Base-by-base conservation (phyloP, 1,284 basidiomycete genomes). In the Microbotryum scabiosae region DNA sequence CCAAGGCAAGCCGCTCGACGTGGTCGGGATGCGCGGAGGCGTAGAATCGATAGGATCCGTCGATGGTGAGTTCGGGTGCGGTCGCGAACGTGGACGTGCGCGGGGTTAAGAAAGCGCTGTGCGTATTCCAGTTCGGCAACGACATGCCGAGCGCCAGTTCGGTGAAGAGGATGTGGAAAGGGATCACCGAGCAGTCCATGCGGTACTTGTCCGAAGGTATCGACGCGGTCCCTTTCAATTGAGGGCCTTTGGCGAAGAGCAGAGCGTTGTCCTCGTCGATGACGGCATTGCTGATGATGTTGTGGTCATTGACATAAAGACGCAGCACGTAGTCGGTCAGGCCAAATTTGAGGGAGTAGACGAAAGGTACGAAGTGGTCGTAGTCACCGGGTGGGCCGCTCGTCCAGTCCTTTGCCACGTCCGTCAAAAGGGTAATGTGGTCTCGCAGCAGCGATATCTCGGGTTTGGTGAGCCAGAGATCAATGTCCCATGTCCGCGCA, bases 291-390 rank as follows among this genome's bases (percentile, higher is more conserved):
- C 93, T 90, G 60, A 97, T 88, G 72, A 97, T 90, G 73, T 97
- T 96, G 71, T 91, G 89, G 73, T 97, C 92, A 72, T 96, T 97
- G 62, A 87, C 83, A 72, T 88, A 91, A n/a, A 88, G 74, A 69
- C 87, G 85, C 55, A 93, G 73, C 62, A 84, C 80, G 74, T 85
- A 93, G 69, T 88, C 84, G 72, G 84, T 79, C 61, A 94, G 74
- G 56, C 84, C 80, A 41, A 93, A 69, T 46, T 85, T 79, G 67
- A 93, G 76, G 25, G 75, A 75, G 74, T 96, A 97, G 20, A 84
- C 74, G 73, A 82, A 89, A 0, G 92, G 91, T 26, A 91, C 80
- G 74, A 90, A 96, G 54, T 85, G 85, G 65, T 85, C 79, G 73
- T 85, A 88, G 71, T 88, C 85, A 26, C 81, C 83, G 0, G 84